These are phyloP conservation scores for Cryphonectria nitschkei DNA, from an alignment of 2,329 filamentous ascomycete species.

Conservation along the genomic window DNA sequence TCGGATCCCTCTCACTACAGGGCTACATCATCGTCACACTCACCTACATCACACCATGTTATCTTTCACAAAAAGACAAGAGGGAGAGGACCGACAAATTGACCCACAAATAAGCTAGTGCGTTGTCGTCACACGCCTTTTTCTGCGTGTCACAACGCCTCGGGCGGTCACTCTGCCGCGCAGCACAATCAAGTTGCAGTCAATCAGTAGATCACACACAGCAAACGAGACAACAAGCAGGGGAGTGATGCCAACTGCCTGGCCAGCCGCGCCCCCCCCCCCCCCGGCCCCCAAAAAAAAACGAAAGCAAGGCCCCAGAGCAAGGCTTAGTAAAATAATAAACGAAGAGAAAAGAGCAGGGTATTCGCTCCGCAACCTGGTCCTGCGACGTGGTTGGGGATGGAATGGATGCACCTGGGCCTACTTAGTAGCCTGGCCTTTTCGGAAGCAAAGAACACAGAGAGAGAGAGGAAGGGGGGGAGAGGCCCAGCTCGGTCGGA, in stretches of 20 bases:
- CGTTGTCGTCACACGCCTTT: slow-evolving; percentile 3
- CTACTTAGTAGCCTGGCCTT: background rate
- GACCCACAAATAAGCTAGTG: background rate
- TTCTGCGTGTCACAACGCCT: background rate
- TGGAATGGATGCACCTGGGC: background rate
- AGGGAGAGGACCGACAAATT: background rate
- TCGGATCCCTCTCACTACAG: background rate
- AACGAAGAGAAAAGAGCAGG: background rate
- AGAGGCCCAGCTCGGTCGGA: background rate
- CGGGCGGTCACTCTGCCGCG: slow-evolving; percentile 2
- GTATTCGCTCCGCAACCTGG: background rate
- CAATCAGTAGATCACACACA: background rate
- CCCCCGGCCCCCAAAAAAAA: background rate
- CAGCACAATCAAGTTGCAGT: background rate
- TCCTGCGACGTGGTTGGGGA: background rate
- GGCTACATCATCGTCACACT: background rate
- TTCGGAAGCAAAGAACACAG: no score
- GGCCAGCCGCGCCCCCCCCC: no score
- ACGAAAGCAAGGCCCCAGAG: background rate
- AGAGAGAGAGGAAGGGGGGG: no score
- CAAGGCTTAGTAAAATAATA: background rate
- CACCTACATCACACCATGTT: no score
- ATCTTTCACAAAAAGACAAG: background rate
- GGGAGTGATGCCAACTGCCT: slow-evolving; percentile 8
- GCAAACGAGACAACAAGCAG: background rate